Evolutionary conservation across 2,329 filamentous ascomycete genomes (phyloP).

Genomic region (Neofusicoccum kwambonambiense): DNA sequence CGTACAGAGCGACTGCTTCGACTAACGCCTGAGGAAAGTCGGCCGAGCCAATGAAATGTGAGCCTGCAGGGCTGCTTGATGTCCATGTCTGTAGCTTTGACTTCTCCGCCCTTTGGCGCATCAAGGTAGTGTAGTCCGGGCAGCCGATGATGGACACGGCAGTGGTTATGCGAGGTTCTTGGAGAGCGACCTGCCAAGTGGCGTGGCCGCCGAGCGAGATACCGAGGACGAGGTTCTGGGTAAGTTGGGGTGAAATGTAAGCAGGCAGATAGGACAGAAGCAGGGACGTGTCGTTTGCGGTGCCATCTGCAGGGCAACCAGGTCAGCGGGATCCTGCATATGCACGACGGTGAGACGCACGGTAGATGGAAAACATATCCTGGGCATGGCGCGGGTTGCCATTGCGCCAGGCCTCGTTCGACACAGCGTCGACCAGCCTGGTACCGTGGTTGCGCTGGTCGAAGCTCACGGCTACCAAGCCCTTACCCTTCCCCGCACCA

Average conservation of each 20-base stretch:
- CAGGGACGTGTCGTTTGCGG: conserved; percentile 69
- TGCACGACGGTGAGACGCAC: conserved; percentile 41
- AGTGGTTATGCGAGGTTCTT: conserved; percentile 74
- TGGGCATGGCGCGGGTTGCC: conserved; percentile 81
- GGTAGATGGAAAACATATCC: conserved; percentile 84
- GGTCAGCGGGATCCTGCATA: conserved; percentile 18
- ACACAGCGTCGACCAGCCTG: conserved; percentile 62
- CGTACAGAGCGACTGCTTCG: conserved; percentile 60
- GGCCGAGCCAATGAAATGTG: conserved; percentile 69
- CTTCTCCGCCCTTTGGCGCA: conserved; percentile 73
- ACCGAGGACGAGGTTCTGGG: conserved; percentile 72
- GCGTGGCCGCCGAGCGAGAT: conserved; percentile 85
- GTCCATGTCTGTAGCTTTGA: conserved; percentile 65
- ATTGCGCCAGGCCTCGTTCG: conserved; percentile 75
- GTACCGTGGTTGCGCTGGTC: conserved; percentile 93
- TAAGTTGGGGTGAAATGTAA: conserved; percentile 65
- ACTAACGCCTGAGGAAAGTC: conserved; percentile 75
- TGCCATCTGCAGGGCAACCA: conserved; percentile 52
- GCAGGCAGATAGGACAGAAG: conserved; percentile 76
- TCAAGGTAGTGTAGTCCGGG: conserved; percentile 79
- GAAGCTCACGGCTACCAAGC: conserved; percentile 78
- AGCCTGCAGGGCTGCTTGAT: conserved; percentile 53
- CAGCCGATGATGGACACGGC: conserved; percentile 83
- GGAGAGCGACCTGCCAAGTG: conserved; percentile 78
- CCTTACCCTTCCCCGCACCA: conserved; percentile 40